phyloP scores from a whole-genome alignment of 257 asterid genomes.

The Leonotis leonurus region DNA sequence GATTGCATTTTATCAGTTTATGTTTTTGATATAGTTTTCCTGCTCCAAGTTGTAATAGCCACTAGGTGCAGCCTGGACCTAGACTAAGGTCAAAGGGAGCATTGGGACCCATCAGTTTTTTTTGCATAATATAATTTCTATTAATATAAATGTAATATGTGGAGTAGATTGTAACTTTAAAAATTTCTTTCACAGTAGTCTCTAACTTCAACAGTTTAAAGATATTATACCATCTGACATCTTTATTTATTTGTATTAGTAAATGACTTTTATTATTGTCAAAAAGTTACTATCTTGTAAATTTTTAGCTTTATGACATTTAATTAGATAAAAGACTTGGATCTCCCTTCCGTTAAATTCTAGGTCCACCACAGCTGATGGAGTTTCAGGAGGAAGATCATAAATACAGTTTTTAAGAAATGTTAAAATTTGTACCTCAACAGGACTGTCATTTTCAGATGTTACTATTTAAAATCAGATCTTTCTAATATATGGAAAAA shows the following conservation, averaged over 20 bases:
- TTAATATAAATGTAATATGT: not conserved
- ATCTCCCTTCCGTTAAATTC: not conserved
- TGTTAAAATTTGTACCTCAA: not conserved
- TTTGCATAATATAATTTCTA: not conserved
- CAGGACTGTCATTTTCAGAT: not conserved
- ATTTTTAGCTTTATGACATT: not conserved
- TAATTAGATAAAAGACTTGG: not conserved
- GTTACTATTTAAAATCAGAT: slow-evolving; percentile 2
- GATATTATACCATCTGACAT: not conserved
- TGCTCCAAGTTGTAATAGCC: slow-evolving; percentile 7
- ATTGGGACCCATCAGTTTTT: not conserved
- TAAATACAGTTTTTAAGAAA: not conserved
- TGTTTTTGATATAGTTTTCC: slow-evolving; percentile 10
- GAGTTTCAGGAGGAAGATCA: not conserved
- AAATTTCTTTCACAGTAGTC: not conserved
- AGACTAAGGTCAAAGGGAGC: not conserved
- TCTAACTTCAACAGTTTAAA: not conserved
- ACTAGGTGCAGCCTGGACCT: not conserved
- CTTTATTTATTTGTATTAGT: not conserved
- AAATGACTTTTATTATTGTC: not conserved
- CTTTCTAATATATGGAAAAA: not conserved
- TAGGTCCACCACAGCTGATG: not conserved
- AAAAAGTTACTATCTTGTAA: no score
- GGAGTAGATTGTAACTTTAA: not conserved
- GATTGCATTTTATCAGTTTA: not conserved